Percentiles rank a stretch among this genome's conserved stretches.
phyloP scores from a whole-genome alignment of 2,329 filamentous ascomycete genomes.

The Stachybotrys chartarum region DNA sequence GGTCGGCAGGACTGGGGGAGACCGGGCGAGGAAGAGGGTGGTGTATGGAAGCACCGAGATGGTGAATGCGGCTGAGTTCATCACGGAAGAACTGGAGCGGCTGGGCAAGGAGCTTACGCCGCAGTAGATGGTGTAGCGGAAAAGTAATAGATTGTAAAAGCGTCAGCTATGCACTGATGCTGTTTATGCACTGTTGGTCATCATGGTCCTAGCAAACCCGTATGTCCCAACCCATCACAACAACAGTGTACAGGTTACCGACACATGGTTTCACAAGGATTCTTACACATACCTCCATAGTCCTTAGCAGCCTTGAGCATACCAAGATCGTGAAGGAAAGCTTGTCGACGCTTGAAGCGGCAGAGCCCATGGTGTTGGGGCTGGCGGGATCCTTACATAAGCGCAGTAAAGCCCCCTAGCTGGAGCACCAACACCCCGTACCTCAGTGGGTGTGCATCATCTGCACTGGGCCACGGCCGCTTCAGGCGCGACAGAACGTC shows the following conservation, averaged over 20 bases:
- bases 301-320: not conserved
- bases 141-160: not conserved
- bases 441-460: not conserved
- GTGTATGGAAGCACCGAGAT: conserved; percentile 92
- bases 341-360: not conserved
- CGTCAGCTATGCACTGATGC: too few species aligned
- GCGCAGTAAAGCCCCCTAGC: not conserved
- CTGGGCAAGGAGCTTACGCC: conserved; percentile 50
- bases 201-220: too few species aligned
- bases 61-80: conserved; percentile 61
- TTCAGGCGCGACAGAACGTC: not conserved
- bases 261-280: too few species aligned
- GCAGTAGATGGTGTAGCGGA: conserved; percentile 9
- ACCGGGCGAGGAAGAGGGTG: conserved; percentile 66
- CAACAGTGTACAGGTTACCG: too few species aligned
- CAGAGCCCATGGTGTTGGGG: not conserved
- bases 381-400: not conserved
- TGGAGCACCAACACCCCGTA: not conserved
- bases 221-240: too few species aligned
- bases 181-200: too few species aligned
- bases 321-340: not conserved
- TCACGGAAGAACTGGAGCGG: conserved; percentile 55
- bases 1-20: conserved; percentile 69
- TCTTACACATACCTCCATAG: too few species aligned
- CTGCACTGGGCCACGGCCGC: not conserved